Conservation (phyloP, 2,329 filamentous ascomycete species). For the Ceratocystis eucalypticola region DNA sequence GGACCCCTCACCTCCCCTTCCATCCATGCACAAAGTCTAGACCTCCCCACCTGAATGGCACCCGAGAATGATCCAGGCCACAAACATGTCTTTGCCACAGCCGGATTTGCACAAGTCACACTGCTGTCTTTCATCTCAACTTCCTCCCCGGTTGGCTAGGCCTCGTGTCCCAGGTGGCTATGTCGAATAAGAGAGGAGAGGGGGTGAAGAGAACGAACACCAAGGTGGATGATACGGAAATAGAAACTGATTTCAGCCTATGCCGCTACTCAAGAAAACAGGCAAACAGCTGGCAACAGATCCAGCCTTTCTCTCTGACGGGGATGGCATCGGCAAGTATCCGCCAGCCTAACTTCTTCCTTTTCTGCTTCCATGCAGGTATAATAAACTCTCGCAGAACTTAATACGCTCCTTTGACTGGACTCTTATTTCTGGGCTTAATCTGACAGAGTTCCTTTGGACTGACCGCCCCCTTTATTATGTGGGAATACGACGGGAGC, state of each 20-base stretch:
- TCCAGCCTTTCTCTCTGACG: neutral
- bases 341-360: neutral
- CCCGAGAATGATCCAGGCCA: constrained; percentile 6
- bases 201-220: neutral
- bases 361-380: neutral
- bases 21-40: neutral
- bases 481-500: neutral
- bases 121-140: constrained; percentile 5
- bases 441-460: too few relatives aligned
- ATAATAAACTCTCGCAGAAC: neutral
- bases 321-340: neutral
- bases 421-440: too few relatives aligned
- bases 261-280: neutral
- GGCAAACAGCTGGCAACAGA: too few relatives aligned
- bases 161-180: neutral
- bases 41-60: neutral
- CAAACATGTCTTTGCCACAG: constrained; percentile 8
- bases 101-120: neutral
- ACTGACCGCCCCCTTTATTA: neutral
- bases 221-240: neutral
- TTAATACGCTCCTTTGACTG: neutral
- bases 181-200: neutral
- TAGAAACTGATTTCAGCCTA: neutral
- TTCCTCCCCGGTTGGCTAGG: neutral
- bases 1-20: neutral